Evolutionary conservation across 2,329 filamentous ascomycete species (phyloP).

Genomic region (Botrytis cinerea): DNA sequence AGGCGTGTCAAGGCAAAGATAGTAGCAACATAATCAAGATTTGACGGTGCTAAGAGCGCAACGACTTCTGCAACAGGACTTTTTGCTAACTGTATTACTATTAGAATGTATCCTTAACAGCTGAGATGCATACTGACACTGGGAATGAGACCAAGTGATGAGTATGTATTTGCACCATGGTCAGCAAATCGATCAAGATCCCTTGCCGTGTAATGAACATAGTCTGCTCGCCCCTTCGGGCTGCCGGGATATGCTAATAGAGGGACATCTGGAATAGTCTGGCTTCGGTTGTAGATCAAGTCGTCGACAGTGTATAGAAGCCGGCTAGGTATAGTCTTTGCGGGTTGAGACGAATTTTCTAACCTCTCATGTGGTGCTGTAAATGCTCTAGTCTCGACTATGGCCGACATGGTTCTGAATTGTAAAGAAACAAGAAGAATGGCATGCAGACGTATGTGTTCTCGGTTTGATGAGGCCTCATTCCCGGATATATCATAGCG

Average conservation of each 20-base stretch:
- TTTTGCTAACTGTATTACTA: not conserved
- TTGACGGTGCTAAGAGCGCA: slow-evolving; percentile 36
- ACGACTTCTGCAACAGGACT: slow-evolving; percentile 27
- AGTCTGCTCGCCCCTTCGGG: slow-evolving; percentile 33
- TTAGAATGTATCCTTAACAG: not conserved
- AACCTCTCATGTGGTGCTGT: not conserved
- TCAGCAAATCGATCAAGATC: slow-evolving; percentile 40
- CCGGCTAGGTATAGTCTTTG: not conserved
- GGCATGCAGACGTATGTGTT: not conserved
- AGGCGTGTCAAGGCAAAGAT: slow-evolving; percentile 54
- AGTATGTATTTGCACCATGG: slow-evolving; percentile 33
- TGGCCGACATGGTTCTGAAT: slow-evolving; percentile 5
- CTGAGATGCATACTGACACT: slow-evolving; percentile 20
- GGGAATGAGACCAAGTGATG: slow-evolving; percentile 31
- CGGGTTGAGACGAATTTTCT: not conserved
- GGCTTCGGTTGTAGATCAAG: slow-evolving; percentile 33
- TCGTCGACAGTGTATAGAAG: slow-evolving; percentile 34
- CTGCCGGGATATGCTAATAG: slow-evolving; percentile 37
- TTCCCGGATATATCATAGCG: not conserved
- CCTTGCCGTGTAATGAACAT: slow-evolving; percentile 37
- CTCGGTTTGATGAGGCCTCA: not conserved
- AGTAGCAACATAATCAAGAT: slow-evolving; percentile 54
- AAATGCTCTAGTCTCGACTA: slow-evolving; percentile 10
- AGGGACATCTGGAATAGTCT: slow-evolving; percentile 32
- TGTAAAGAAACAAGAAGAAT: not conserved